phyloP scores from a whole-genome alignment of 2,329 filamentous ascomycete species.

The Aspergillus brasiliensis region DNA sequence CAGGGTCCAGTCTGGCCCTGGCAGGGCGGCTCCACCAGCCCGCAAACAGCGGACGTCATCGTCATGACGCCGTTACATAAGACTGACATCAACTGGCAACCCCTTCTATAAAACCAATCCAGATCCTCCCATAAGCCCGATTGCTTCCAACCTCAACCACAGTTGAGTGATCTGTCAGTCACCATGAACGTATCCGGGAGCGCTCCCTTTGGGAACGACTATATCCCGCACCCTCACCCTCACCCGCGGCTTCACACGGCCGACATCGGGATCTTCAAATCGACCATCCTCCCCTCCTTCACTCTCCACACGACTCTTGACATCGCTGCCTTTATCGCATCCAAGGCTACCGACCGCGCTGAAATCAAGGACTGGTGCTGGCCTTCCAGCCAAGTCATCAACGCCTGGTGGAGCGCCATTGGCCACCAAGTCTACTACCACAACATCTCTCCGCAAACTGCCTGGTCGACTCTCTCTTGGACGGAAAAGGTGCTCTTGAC shows the following conservation, averaged over 20 bases:
- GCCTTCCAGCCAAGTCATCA: constrained; percentile 57
- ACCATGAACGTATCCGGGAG: constrained; percentile 15
- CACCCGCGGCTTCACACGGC: constrained; percentile 11
- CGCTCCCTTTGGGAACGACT: not conserved
- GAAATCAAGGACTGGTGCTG: constrained; percentile 65
- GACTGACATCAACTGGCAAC: constrained; percentile 21
- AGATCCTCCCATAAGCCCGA: not conserved
- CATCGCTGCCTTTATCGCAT: constrained; percentile 54
- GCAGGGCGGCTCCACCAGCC: not conserved
- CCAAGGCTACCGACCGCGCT: constrained; percentile 55
- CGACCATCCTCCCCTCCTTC: constrained; percentile 58
- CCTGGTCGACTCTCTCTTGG: constrained; percentile 54
- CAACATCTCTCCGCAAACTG: constrained; percentile 49
- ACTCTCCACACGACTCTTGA: constrained; percentile 56
- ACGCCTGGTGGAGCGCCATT: constrained; percentile 63
- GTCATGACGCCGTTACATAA: constrained; percentile 20
- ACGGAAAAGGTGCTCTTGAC: constrained; percentile 59
- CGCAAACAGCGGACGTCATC: not conserved
- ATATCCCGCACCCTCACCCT: not conserved
- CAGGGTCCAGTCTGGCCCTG: not conserved
- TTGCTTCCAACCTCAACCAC: not conserved
- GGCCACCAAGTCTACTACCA: constrained; percentile 53
- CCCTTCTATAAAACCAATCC: constrained; percentile 3
- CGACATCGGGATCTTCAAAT: constrained; percentile 55
- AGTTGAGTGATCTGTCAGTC: not conserved